Evolutionary conservation across 495 filamentous ascomycete genomes (phyloP).

Genomic region (Paragyromitra xinjiangensis): DNA sequence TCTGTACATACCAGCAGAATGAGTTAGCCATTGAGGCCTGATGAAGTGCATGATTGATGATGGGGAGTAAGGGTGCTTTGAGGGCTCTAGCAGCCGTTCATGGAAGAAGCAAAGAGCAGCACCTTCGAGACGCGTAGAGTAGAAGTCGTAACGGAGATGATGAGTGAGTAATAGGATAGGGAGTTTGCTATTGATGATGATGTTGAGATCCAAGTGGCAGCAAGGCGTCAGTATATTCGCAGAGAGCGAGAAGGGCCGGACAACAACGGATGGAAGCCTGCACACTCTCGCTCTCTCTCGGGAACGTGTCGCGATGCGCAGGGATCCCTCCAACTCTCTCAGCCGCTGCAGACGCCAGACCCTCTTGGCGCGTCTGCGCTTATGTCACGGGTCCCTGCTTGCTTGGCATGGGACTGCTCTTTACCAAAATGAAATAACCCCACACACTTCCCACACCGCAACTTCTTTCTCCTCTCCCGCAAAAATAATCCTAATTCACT

Average conservation of each 20-base stretch:
- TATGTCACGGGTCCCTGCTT: neutral
- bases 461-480: neutral
- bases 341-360: constrained; percentile 12
- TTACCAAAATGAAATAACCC: constrained; percentile 31
- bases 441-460: constrained; percentile 35
- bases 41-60: constrained; percentile 78
- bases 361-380: constrained; percentile 21
- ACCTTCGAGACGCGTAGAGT: constrained; percentile 37
- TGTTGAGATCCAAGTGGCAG: constrained; percentile 21
- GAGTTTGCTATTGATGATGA: neutral
- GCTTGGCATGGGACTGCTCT: constrained; percentile 49
- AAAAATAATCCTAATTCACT: constrained; percentile 11
- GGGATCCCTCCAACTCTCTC: constrained; percentile 1
- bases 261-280: constrained; percentile 45
- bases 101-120: constrained; percentile 36
- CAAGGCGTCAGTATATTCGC: neutral
- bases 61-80: constrained; percentile 8
- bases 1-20: constrained; percentile 71
- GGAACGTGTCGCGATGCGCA: constrained; percentile 49
- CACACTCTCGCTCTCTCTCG: neutral
- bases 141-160: constrained; percentile 1
- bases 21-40: constrained; percentile 91
- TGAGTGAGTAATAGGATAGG: neutral
- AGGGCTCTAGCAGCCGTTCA: constrained; percentile 44
- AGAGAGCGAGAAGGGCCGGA: constrained; percentile 11